Evolutionary conservation across 108 stramenopile species (phyloP).

Genomic region (Pseudonitzschia multistriata): DNA sequence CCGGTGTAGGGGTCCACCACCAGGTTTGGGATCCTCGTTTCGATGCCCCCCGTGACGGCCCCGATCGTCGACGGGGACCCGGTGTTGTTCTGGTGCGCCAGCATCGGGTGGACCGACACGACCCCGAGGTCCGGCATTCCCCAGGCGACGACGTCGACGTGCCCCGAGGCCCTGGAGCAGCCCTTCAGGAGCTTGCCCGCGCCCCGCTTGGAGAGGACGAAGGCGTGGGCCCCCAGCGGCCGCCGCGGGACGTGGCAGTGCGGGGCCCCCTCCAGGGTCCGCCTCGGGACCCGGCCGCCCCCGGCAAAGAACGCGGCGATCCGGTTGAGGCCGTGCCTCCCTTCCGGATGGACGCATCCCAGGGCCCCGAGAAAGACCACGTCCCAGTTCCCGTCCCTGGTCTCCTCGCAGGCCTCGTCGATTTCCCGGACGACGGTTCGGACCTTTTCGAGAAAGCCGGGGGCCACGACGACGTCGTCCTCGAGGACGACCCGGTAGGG

Average conservation of each 20-base stretch:
- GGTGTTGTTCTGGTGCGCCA: conserved; percentile 25
- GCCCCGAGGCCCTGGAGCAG: neutral
- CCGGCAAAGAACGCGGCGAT: conserved; percentile 8
- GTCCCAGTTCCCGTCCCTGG: conserved; percentile 20
- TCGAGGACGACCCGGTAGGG: conserved; percentile 29
- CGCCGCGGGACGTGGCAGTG: conserved; percentile 22
- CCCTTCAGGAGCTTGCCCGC: conserved; percentile 18
- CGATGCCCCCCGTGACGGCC: conserved; percentile 16
- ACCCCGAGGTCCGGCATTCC: conserved; percentile 8
- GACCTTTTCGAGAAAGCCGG: conserved; percentile 14
- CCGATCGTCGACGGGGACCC: conserved; percentile 19
- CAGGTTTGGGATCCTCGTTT: conserved; percentile 13
- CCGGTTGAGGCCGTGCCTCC: conserved; percentile 11
- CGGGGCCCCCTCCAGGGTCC: neutral
- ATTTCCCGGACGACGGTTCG: neutral
- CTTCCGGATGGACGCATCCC: conserved; percentile 27
- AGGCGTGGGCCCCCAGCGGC: conserved; percentile 24
- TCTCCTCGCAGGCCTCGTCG: neutral
- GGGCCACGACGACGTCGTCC: conserved; percentile 27
- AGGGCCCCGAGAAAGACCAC: conserved; percentile 31
- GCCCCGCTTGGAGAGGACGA: conserved; percentile 23
- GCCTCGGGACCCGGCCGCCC: neutral
- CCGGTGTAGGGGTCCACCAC: conserved; percentile 20
- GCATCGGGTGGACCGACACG: neutral
- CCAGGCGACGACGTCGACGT: conserved; percentile 26